Evolutionary conservation across 768 basidiomycete genomes (phyloP).

Genomic region (Hygrophorus pudorinus): DNA sequence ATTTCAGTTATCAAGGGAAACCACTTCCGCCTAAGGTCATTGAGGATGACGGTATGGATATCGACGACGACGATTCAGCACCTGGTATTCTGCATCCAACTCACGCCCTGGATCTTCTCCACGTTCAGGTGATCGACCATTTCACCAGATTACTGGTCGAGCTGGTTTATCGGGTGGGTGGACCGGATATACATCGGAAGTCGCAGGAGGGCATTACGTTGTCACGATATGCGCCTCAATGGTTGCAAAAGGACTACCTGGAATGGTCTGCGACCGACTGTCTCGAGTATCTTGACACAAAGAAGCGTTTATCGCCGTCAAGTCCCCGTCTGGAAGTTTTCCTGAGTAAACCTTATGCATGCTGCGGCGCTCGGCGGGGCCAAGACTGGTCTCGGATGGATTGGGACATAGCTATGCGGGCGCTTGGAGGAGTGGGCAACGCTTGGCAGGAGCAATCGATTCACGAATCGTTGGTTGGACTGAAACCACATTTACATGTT

Average conservation of each 20-base stretch:
- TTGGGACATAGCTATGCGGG: conserved; percentile 47
- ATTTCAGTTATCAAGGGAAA: conserved; percentile 5
- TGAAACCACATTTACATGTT: conserved; percentile 36
- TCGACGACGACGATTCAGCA: conserved; percentile 43
- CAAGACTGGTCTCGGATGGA: conserved; percentile 65
- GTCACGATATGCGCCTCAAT: conserved; percentile 52
- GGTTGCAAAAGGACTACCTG: conserved; percentile 29
- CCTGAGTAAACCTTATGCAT: conserved; percentile 35
- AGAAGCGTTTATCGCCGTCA: conserved; percentile 21
- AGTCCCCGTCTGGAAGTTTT: conserved; percentile 45
- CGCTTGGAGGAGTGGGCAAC: conserved; percentile 37
- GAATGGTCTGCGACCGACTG: conserved; percentile 49
- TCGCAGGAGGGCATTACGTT: conserved; percentile 23
- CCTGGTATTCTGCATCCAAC: conserved; percentile 31
- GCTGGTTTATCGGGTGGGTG: conserved; percentile 46
- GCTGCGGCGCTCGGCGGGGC: conserved; percentile 50
- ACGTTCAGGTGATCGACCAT: conserved; percentile 59
- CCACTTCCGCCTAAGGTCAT: conserved; percentile 6
- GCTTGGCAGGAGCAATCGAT: conserved; percentile 48
- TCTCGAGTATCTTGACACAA: conserved; percentile 43
- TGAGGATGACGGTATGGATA: conserved; percentile 43
- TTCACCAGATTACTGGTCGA: conserved; percentile 53
- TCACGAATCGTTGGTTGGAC: conserved; percentile 34
- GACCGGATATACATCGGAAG: conserved; percentile 27
- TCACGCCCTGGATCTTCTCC: conserved; percentile 56